Evolutionary conservation across 805 yeast genomes (phyloP), one percentile per base, ranked within the genome.

Genomic region (Barnettozyma sucrosica): DNA sequence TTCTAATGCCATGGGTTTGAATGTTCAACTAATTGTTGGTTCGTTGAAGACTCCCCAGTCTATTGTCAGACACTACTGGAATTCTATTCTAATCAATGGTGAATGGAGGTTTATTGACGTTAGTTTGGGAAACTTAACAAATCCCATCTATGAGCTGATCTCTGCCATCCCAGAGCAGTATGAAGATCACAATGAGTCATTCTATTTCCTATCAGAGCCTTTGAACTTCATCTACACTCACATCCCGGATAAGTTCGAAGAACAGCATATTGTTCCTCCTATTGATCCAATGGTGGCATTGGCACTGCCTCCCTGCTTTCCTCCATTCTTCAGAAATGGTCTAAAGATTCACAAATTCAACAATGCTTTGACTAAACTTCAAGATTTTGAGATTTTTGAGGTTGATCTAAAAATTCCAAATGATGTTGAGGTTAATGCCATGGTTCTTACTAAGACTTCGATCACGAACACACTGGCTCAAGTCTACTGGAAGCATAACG

Each of bases 191-290:
- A 65, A 67, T 20, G 74, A 69, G 39, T 56, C 79, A 43, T 83
- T 80, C 59, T 93, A 87, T 64, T 92, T 90, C 66, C 65, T 93
- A 51, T 70, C 85, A 2, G 79, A 82, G 54, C 99, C 99, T 1
- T 66, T 81, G 46, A 77, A 81, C 48, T 61, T 89, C 37, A 77
- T 93, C 14, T 84, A 83, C 52, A 85, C 97, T 0, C 99, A 93
- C 64, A 80, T 89, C 41, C 98, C 99, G 13, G 73, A 80, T 16
- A 80, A 80, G 49, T 79, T 79, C 38, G 83, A 79, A 50, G 83
- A 86, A 53, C 99, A 93, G 65, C 96, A 87, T 66, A 78, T 92
- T 19, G 74, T 79, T 26, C 98, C 97, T 4, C 87, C 95, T 3
- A 69, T 92, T 51, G 90, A 87, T 51, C 84, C 85, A 32, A 74